A percentile compares a stretch with the other conserved stretches of the same genome.
These are phyloP conservation scores for Zygoascus sp. DNA, from an alignment of 1,139 yeast genomes.

Conservation along the genomic window DNA sequence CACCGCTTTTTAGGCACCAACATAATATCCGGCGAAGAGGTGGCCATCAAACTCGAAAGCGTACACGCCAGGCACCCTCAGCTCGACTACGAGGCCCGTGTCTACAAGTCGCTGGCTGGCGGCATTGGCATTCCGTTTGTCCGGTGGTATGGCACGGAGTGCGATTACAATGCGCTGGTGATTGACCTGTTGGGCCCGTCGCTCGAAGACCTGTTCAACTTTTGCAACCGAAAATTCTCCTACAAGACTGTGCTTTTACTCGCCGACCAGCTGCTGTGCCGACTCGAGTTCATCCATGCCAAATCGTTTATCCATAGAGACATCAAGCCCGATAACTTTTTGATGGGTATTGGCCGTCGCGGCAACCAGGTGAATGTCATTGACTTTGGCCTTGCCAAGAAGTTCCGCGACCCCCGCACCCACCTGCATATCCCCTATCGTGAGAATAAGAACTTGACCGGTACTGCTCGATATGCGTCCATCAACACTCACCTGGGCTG, in stretches of 20 bases:
- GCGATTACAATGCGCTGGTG: constrained; percentile 95
- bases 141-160: constrained; percentile 96
- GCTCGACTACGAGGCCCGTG: constrained; percentile 93
- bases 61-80: constrained; percentile 94
- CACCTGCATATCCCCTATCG: constrained; percentile 94
- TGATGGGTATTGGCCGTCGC: constrained; percentile 94
- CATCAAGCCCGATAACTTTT: constrained; percentile 92
- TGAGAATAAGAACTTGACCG: constrained; percentile 92
- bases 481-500: constrained; percentile 95
- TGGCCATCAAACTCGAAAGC: constrained; percentile 90
- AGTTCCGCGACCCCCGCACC: constrained; percentile 91
- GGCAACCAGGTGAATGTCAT: constrained; percentile 94
- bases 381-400: constrained; percentile 96
- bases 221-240: constrained; percentile 89
- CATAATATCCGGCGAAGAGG: constrained; percentile 93
- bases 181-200: constrained; percentile 95
- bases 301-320: constrained; percentile 85
- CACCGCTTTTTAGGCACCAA: constrained; percentile 51
- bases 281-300: constrained; percentile 93
- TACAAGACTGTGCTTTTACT: constrained; percentile 87
- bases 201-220: constrained; percentile 90
- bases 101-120: constrained; percentile 88
- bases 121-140: constrained; percentile 97
- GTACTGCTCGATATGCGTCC: constrained; percentile 95
- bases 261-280: constrained; percentile 92